These are phyloP conservation scores for Xylariales sp. DNA, from an alignment of 2,329 filamentous ascomycete genomes.

Conservation along the genomic window DNA sequence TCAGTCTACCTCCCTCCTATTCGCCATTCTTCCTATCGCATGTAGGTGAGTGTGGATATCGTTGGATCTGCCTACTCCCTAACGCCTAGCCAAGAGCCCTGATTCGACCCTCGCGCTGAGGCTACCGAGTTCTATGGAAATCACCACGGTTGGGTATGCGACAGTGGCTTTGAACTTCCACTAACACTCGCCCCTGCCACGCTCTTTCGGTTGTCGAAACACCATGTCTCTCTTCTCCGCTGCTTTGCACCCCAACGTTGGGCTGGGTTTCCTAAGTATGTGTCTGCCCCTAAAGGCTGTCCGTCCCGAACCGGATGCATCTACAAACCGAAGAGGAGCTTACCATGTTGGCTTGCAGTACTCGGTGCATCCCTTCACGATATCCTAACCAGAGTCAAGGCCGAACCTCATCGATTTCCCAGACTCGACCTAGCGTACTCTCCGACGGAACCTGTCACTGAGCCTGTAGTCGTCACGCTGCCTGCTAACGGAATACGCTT, in stretches of 20 bases:
- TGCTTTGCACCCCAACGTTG: conserved; percentile 48
- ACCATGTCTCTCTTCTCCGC: conserved; percentile 51
- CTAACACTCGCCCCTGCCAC: conserved; percentile 1
- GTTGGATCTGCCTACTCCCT: not conserved
- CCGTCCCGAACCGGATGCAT: not conserved
- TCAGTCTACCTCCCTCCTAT: not conserved
- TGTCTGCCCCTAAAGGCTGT: not conserved
- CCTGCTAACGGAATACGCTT: conserved; percentile 89
- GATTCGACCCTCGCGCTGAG: not conserved
- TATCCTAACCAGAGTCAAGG: conserved; percentile 86
- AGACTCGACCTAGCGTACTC: conserved; percentile 87
- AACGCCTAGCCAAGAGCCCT: not conserved
- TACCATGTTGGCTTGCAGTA: conserved; percentile 61
- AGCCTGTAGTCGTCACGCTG: conserved; percentile 80
- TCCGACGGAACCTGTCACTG: conserved; percentile 75
- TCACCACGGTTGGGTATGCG: not conserved
- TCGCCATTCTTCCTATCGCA: too few relatives aligned
- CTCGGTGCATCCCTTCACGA: conserved; percentile 94
- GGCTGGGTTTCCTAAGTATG: conserved; percentile 50
- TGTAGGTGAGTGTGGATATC: not conserved
- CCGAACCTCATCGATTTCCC: conserved; percentile 84
- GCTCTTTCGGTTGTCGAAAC: conserved; percentile 6
- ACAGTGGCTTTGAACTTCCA: not conserved
- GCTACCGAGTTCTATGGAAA: not conserved
- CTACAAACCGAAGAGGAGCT: conserved; percentile 17